These are phyloP conservation scores for Cucurbita argyrosperma DNA, from an alignment of 306 rosid genomes.

Conservation along the genomic window DNA sequence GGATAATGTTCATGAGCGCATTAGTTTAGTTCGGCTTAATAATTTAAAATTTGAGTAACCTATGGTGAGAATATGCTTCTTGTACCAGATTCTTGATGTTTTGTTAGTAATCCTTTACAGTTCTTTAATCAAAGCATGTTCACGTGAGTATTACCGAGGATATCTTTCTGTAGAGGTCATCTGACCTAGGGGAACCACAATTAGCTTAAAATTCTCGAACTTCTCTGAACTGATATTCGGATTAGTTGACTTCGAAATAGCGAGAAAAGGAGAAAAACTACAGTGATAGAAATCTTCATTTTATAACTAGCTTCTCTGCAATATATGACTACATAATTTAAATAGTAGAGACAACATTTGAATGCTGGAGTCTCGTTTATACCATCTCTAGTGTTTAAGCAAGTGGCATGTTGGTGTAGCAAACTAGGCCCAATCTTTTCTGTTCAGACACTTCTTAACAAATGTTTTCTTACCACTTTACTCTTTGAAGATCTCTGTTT, in stretches of 20 bases:
- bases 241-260: neutral
- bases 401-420: neutral
- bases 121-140: neutral
- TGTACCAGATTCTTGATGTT: neutral
- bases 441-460: neutral
- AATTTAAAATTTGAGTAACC: neutral
- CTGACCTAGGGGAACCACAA: neutral
- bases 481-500: neutral
- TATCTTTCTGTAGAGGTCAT: neutral
- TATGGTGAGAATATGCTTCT: neutral
- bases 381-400: neutral
- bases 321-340: neutral
- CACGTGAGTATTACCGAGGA: neutral
- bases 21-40: neutral
- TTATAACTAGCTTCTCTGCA: neutral
- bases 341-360: neutral
- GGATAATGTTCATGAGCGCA: neutral
- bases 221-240: neutral
- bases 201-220: neutral
- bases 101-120: neutral
- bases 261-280: neutral
- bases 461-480: neutral
- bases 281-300: neutral
- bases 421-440: neutral
- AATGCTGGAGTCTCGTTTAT: neutral